A percentile compares a stretch with the other conserved stretches of the same genome.
Evolutionary conservation across 352 stramenopile genomes (phyloP).

Genomic region (Stephanocyclus meneghinianus): DNA sequence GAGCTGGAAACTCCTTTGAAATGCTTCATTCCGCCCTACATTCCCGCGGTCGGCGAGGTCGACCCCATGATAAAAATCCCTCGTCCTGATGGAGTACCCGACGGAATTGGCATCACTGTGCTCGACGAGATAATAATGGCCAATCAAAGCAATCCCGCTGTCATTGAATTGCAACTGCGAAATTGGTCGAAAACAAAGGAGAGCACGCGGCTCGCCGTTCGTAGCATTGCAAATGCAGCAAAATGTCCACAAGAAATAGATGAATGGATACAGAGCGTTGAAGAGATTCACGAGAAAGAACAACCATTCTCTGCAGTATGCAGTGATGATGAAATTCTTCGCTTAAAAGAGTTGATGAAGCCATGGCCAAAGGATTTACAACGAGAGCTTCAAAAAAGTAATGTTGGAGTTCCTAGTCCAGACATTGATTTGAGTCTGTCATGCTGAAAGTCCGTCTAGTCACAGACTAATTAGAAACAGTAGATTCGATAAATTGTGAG

Average conservation of each 20-base stretch:
- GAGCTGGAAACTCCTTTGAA: slow-evolving; percentile 93
- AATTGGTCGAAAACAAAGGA: slow-evolving; percentile 90
- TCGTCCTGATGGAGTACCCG: slow-evolving; percentile 87
- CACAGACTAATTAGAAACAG: no score
- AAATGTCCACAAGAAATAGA: slow-evolving; percentile 91
- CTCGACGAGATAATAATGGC: slow-evolving; percentile 89
- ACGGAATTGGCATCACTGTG: slow-evolving; percentile 90
- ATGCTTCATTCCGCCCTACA: slow-evolving; percentile 96
- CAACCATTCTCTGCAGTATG: slow-evolving; percentile 82
- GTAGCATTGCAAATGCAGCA: slow-evolving; percentile 91
- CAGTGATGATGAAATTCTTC: slow-evolving; percentile 18
- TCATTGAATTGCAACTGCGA: slow-evolving; percentile 92
- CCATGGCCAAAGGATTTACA: slow-evolving; percentile 88
- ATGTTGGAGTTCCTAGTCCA: slow-evolving; percentile 79
- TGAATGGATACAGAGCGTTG: slow-evolving; percentile 93
- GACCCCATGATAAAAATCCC: slow-evolving; percentile 95
- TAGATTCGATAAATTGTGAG: no score
- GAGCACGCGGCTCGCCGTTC: slow-evolving; percentile 84
- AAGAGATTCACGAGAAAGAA: slow-evolving; percentile 90
- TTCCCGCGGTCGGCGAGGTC: slow-evolving; percentile 93
- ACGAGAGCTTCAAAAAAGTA: slow-evolving; percentile 61
- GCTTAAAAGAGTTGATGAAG: slow-evolving; percentile 32
- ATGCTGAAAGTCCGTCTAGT: no score
- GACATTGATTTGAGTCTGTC: slow-evolving; percentile 90
- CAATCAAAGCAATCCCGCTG: slow-evolving; percentile 90